Base-by-base conservation (phyloP, 2,329 filamentous ascomycete species). In the Fusarium coicis region DNA sequence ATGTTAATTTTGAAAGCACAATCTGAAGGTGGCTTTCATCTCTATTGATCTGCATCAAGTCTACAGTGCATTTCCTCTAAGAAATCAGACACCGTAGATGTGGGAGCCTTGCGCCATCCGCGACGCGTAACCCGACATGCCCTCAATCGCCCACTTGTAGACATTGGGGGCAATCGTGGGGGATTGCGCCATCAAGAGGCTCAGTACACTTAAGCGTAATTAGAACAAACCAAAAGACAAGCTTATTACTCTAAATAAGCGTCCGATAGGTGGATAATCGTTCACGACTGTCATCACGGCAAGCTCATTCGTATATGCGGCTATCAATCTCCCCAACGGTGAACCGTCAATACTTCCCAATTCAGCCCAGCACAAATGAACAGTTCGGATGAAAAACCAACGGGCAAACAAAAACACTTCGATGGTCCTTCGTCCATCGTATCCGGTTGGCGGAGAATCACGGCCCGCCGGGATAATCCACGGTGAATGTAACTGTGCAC, bases 391-490 rank as follows among this genome's bases (percentile, higher is more conserved):
- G 32, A 40, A 8, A 30, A 11, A 10, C 10, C 42, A n/a, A 26
- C 39, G 18, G 23, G 21, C 10, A 39, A 23, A 34, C 23, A 7
- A 37, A 11, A 12, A 57, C 40, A 47, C 11, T 12, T n/a, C 10
- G 30, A 6, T 23, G 49, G 30, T 44, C 37, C 11, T 3, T 43
- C 57, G 12, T 7, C 43, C 34, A 37, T 23, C 7, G 15, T 8
- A 32, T 43, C 39, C 54, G 54, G 52, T 55, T 70, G 68, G 68
- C 44, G 68, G 68, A 64, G 53, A 70, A 70, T 66, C 28, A 21
- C 10, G 39, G 32, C 5, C 37, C 40, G 56, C 44, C 46, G 32
- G 62, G 23, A 19, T n/a, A 39, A 44, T 47, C 39, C 40, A 28
- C 49, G 23, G 26, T 30, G 58, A 5, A 50, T 70, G 61, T 40